A percentile compares a stretch with the other conserved stretches of the same genome.
These are phyloP conservation scores for Periconia digitata DNA, from an alignment of 2,329 filamentous ascomycete genomes.

Conservation along the genomic window DNA sequence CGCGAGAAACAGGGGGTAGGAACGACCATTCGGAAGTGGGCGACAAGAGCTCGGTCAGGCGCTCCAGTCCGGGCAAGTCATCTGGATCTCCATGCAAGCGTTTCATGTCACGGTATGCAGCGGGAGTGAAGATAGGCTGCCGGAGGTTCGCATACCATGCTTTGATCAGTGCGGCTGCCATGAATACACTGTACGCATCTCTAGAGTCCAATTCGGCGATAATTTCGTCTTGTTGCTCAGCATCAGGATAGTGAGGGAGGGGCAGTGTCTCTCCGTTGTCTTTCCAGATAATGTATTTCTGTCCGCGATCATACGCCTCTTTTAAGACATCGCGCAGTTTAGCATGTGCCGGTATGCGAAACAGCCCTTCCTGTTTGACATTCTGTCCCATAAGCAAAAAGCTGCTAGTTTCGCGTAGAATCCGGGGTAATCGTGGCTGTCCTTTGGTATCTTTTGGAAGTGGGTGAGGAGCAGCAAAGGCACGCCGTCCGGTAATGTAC, in stretches of 20 bases:
- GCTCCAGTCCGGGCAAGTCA: slow-evolving; percentile 43
- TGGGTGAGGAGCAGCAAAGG: slow-evolving; percentile 51
- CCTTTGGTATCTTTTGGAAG: slow-evolving; percentile 50
- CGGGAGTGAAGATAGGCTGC: slow-evolving; percentile 54
- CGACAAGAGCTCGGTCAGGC: slow-evolving; percentile 50
- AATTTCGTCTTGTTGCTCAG: slow-evolving; percentile 43
- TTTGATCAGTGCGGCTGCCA: slow-evolving; percentile 58
- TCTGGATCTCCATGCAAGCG: slow-evolving; percentile 45
- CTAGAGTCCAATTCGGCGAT: slow-evolving; percentile 50
- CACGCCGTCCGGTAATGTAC: slow-evolving; percentile 49
- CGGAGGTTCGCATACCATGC: slow-evolving; percentile 57
- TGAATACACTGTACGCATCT: slow-evolving; percentile 57
- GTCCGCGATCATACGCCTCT: slow-evolving; percentile 58
- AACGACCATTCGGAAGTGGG: slow-evolving; percentile 50
- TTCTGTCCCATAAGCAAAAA: slow-evolving; percentile 54
- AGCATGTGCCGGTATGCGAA: slow-evolving; percentile 55
- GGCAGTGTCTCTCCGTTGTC: slow-evolving; percentile 42
- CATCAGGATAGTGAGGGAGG: slow-evolving; percentile 32
- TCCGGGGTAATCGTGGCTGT: slow-evolving; percentile 52
- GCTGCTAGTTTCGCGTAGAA: slow-evolving; percentile 55
- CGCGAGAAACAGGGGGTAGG: slow-evolving; percentile 48
- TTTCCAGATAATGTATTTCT: slow-evolving; percentile 57
- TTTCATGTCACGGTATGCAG: slow-evolving; percentile 51
- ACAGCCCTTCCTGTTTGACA: slow-evolving; percentile 54
- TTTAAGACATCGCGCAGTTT: slow-evolving; percentile 53